Base-by-base conservation (phyloP, 345 rosid species). In the Raphanus sativus region DNA sequence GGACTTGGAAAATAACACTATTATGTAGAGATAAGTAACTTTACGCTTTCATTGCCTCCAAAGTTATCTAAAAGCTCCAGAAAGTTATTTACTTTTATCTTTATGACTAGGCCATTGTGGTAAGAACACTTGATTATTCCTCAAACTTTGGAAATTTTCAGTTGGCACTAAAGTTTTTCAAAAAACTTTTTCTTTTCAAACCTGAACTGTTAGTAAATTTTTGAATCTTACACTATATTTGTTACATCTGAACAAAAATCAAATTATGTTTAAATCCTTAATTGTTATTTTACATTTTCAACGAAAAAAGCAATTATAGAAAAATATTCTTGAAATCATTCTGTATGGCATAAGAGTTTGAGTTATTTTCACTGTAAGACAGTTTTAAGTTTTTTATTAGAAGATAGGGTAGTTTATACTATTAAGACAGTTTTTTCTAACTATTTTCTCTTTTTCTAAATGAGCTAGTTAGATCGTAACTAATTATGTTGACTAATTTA, bases 1-100 rank as follows among this genome's bases (percentile, higher is more conserved):
- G 72, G 74, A 78, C 77, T 60, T 72, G 67, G 67, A 67, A 61
- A 73, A 73, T 73, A 78, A 62, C 74, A 52, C 54, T 62, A 8
- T 38, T 62, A 8, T 38, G 77, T 67, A 38, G 36, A 73, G 67
- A 45, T 78, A 34, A 72, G 60, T 78, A 73, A 78, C 74, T 67
- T 50, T 25, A 67, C 52, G 32, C 69, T 67, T 66, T 59, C 12
- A 50, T 61, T 67, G 77, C 74, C 73, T 26, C 65, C 65, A 62
- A 79, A 73, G 65, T 67, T 78, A 69, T 73, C 50, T 72, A 36
- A 54, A 62, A 21, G 28, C 52, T 34, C 5, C 16, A 13, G 1
- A 28, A 77, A 30, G 25, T 9, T 50, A 15, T 16, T 52, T 16
- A 16, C 58, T 52, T 52, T 52, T 16, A 52, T 16, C 25, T 66